phyloP scores from a whole-genome alignment of 805 yeast species.

The Starmerella floricola region DNA sequence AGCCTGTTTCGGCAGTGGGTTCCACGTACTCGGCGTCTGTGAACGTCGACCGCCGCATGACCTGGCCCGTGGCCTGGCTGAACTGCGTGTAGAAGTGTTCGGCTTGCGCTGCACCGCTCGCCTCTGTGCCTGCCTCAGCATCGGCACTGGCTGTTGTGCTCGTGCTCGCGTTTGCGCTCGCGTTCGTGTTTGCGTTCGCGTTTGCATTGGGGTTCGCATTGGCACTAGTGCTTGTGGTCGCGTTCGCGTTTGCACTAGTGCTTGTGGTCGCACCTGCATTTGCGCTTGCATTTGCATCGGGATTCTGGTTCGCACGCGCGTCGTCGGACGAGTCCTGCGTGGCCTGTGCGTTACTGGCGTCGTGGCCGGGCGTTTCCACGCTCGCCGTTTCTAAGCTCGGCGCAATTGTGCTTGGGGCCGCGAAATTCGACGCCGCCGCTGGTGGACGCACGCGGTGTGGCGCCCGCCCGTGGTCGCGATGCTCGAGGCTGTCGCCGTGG shows the following conservation, averaged over 20 bases:
- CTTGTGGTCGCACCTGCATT: neutral
- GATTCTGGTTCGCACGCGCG: neutral
- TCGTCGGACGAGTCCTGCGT: neutral
- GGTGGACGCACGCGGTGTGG: neutral
- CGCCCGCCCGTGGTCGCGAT: conserved; percentile 13
- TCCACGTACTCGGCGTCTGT: neutral
- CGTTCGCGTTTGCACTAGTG: neutral
- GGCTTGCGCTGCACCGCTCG: conserved; percentile 1
- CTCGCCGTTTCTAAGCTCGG: conserved; percentile 5
- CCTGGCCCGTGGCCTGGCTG: conserved; percentile 10
- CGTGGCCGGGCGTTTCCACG: conserved; percentile 1
- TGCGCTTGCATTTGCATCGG: neutral
- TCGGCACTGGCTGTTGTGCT: neutral
- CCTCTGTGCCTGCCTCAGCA: neutral
- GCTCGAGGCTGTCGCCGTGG: conserved; percentile 16
- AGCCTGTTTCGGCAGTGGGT: neutral
- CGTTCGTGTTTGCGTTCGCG: neutral
- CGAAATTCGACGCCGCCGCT: neutral
- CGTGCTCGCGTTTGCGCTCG: neutral
- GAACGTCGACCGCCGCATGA: conserved; percentile 3
- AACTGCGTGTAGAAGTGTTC: conserved; percentile 8
- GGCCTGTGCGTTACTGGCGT: neutral
- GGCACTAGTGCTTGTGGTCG: neutral
- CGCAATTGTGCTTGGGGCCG: too few relatives aligned
- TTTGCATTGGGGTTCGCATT: neutral